Evolutionary conservation across 305 asterid species (phyloP).

Genomic region (Vinca major): DNA sequence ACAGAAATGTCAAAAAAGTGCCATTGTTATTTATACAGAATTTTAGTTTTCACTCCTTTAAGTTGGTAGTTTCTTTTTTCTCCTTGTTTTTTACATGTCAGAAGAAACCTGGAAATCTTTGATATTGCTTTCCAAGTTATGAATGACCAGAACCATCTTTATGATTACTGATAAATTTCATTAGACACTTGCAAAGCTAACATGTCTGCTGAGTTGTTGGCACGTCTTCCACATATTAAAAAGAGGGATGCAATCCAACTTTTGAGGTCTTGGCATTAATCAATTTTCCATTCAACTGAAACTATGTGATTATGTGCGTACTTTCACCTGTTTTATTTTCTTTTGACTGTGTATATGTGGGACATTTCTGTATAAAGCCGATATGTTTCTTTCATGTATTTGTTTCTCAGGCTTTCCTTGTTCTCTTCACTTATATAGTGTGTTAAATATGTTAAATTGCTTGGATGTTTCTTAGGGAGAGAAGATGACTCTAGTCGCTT

Average conservation of each 20-base stretch:
- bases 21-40: background rate
- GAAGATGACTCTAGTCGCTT: constrained; percentile 76
- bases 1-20: background rate
- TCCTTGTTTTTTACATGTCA: background rate
- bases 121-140: background rate
- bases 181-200: background rate
- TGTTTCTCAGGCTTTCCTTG: background rate
- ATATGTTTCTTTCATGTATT: background rate
- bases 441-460: background rate
- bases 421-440: background rate
- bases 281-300: background rate
- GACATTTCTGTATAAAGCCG: no score
- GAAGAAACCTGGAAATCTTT: background rate
- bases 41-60: background rate
- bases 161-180: background rate
- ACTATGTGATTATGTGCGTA: no score
- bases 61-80: background rate
- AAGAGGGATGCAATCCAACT: background rate
- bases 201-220: background rate
- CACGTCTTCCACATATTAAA: background rate
- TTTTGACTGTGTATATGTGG: no score
- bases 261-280: background rate
- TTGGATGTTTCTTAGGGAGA: constrained; percentile 48
- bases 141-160: no score
- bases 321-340: no score